phyloP scores from a whole-genome alignment of 805 yeast genomes.

The Debaryomyces hansenii region DNA sequence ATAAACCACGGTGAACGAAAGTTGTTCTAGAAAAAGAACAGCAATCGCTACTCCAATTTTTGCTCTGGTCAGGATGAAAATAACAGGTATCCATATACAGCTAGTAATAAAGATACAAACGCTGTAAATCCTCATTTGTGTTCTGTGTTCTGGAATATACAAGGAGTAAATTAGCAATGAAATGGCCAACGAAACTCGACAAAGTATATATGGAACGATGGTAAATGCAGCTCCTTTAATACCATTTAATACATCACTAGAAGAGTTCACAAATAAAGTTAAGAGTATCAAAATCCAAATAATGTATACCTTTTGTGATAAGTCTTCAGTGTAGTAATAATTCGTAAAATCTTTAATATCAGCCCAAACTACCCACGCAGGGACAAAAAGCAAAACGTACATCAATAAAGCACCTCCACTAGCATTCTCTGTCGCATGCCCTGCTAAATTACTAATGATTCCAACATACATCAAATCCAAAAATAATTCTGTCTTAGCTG shows the following conservation, averaged over 20 bases:
- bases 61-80: slow-evolving; percentile 46
- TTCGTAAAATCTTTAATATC: slow-evolving; percentile 64
- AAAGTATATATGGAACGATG: slow-evolving; percentile 48
- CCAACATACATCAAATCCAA: slow-evolving; percentile 66
- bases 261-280: slow-evolving; percentile 52
- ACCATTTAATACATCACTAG: slow-evolving; percentile 36
- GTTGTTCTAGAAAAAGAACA: slow-evolving; percentile 42
- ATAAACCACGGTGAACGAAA: slow-evolving; percentile 33
- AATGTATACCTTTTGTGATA: slow-evolving; percentile 51
- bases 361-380: slow-evolving; percentile 67
- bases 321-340: slow-evolving; percentile 61
- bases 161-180: slow-evolving; percentile 40
- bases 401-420: slow-evolving; percentile 46
- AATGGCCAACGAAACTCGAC: slow-evolving; percentile 40
- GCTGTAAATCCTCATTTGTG: slow-evolving; percentile 47
- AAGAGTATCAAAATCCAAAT: slow-evolving; percentile 53
- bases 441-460: slow-evolving; percentile 58
- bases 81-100: slow-evolving; percentile 51
- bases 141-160: slow-evolving; percentile 49
- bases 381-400: slow-evolving; percentile 52
- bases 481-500: slow-evolving; percentile 56
- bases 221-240: slow-evolving; percentile 41
- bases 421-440: slow-evolving; percentile 51
- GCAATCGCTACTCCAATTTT: slow-evolving; percentile 47
- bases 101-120: slow-evolving; percentile 30